Evolutionary conservation across 176 grass and related monocot genomes (phyloP).

Genomic region (Metroxylon sagu): DNA sequence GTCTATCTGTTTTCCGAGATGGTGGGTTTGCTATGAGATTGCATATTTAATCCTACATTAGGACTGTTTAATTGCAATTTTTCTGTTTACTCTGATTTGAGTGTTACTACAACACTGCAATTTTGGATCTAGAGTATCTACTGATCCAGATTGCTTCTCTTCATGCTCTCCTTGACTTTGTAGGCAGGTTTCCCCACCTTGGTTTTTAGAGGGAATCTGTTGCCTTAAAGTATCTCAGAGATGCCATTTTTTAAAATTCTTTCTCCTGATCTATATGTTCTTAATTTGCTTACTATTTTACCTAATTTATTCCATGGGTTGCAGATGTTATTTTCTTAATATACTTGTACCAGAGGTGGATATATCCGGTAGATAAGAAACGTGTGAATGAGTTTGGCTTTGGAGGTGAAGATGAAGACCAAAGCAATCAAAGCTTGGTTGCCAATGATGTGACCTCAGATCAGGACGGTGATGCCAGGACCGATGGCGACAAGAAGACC

Average conservation of each 20-base stretch:
- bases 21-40: constrained; percentile 33
- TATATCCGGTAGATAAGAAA: constrained; percentile 90
- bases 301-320: not conserved
- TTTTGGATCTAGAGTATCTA: too few relatives aligned
- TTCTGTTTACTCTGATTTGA: not conserved
- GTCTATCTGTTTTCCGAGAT: constrained; percentile 97
- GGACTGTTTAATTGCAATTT: too few relatives aligned
- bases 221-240: too few relatives aligned
- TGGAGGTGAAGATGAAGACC: constrained; percentile 60
- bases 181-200: too few relatives aligned
- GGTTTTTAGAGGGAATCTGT: too few relatives aligned
- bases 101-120: too few relatives aligned
- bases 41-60: not conserved
- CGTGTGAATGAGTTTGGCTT: constrained; percentile 95
- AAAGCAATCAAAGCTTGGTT: constrained; percentile 33
- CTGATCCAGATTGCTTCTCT: too few relatives aligned
- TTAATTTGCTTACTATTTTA: not conserved
- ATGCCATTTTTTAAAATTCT: too few relatives aligned
- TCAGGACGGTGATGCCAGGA: constrained; percentile 28
- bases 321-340: constrained; percentile 99
- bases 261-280: constrained; percentile 3
- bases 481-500: constrained; percentile 54
- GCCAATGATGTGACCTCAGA: constrained; percentile 26
- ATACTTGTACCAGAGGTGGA: constrained; percentile 96
- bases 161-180: too few relatives aligned